Conservation (phyloP, 2,329 filamentous ascomycete genomes). For the Sclerotinia nivalis region DNA sequence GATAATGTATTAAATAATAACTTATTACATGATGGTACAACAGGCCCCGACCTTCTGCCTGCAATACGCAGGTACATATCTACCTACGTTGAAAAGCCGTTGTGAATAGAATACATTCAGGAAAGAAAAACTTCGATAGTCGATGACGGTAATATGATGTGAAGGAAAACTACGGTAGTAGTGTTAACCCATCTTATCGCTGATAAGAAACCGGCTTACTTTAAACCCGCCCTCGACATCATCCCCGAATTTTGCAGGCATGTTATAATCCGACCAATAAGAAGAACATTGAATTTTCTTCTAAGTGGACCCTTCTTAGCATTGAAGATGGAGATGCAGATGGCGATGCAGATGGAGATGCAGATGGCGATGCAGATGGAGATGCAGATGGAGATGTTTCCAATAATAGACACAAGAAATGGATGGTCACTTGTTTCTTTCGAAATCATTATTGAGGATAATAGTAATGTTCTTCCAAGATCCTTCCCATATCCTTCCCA, state of each 20-base stretch:
- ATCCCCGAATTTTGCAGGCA: too few species aligned
- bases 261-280: not conserved
- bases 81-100: constrained; percentile 29
- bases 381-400: not conserved
- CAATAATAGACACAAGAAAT: not conserved
- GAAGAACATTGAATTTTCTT: not conserved
- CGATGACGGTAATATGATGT: constrained; percentile 15
- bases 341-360: not conserved
- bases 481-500: not conserved
- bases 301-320: not conserved
- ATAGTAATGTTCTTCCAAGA: not conserved
- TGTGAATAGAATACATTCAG: constrained; percentile 6
- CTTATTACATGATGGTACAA: constrained; percentile 23
- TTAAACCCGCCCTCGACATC: too few species aligned
- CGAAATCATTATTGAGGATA: not conserved
- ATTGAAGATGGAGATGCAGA: not conserved
- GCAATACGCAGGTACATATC: constrained; percentile 38
- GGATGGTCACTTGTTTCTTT: too few species aligned
- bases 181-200: constrained; percentile 15
- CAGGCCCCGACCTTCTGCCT: constrained; percentile 30
- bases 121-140: constrained; percentile 15
- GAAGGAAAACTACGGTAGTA: constrained; percentile 8
- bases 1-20: constrained; percentile 2
- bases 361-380: not conserved
- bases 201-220: constrained; percentile 1